Conservation (phyloP, 345 rosid species). For the Citrus sinensis region DNA sequence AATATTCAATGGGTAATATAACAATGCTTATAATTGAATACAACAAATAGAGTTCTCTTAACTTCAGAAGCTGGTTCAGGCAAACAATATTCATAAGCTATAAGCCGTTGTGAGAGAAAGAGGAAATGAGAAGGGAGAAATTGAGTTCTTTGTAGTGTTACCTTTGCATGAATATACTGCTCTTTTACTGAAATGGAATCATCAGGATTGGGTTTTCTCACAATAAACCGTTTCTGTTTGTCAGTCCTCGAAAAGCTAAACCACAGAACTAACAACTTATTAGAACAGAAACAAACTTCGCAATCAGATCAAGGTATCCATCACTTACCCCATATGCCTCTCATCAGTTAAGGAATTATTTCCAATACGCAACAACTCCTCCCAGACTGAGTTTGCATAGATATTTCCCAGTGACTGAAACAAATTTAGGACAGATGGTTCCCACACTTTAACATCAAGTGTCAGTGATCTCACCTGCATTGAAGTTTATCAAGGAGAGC, state of each 20-base stretch:
- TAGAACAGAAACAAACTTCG: conserved; percentile 13
- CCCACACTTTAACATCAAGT: conserved; percentile 84
- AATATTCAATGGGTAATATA: background rate
- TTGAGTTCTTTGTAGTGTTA: conserved; percentile 16
- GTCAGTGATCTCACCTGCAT: conserved; percentile 74
- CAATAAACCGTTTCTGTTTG: conserved; percentile 37
- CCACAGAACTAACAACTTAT: conserved; percentile 18
- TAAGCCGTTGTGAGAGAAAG: background rate
- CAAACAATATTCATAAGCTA: background rate
- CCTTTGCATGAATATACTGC: conserved; percentile 78
- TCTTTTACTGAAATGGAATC: conserved; percentile 72
- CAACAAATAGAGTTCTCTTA: background rate
- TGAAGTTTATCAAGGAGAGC: conserved; percentile 7
- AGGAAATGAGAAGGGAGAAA: background rate
- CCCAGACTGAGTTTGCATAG: conserved; percentile 77
- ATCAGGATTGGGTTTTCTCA: conserved; percentile 51
- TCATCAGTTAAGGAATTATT: conserved; percentile 32
- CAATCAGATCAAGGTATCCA: conserved; percentile 16
- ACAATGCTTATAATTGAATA: background rate
- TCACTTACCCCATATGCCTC: conserved; percentile 45
- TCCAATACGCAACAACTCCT: conserved; percentile 52
- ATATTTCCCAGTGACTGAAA: conserved; percentile 74
- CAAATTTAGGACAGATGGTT: conserved; percentile 64
- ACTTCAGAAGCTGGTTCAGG: background rate
- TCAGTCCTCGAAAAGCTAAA: conserved; percentile 44